Evolutionary conservation across 1,139 yeast genomes (phyloP).

Genomic region (Arxiozyma slooffiae): DNA sequence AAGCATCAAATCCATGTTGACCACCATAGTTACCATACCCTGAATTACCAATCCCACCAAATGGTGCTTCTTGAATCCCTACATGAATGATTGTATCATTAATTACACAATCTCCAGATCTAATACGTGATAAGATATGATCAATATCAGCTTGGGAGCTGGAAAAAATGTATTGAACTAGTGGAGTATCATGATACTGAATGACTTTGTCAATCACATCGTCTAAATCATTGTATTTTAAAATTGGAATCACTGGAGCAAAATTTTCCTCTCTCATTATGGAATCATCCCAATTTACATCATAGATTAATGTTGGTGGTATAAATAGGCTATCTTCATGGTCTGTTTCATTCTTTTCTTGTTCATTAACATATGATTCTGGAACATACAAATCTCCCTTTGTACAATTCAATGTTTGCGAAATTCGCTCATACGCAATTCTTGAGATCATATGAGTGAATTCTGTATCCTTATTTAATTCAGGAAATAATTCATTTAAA

Average conservation of each 20-base stretch:
- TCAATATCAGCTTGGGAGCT: conserved; percentile 44
- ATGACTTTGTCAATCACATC: conserved; percentile 43
- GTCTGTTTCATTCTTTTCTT: conserved; percentile 36
- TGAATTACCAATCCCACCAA: conserved; percentile 84
- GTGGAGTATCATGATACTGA: conserved; percentile 66
- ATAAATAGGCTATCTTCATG: conserved; percentile 40
- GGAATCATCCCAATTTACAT: conserved; percentile 56
- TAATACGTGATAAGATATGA: conserved; percentile 41
- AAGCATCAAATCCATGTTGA: conserved; percentile 54
- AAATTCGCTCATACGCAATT: conserved; percentile 46
- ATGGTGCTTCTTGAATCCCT: conserved; percentile 64
- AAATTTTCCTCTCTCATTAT: conserved; percentile 71
- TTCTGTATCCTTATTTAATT: conserved; percentile 30
- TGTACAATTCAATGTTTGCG: conserved; percentile 39
- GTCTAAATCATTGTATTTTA: conserved; percentile 44
- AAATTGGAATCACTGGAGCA: conserved; percentile 76
- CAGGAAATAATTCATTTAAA: conserved; percentile 41
- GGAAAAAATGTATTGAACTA: conserved; percentile 72
- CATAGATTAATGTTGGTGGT: conserved; percentile 64
- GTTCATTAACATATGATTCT: conserved; percentile 6
- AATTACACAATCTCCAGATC: conserved; percentile 67
- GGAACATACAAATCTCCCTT: conserved; percentile 37
- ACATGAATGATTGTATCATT: conserved; percentile 72
- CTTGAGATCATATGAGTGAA: conserved; percentile 59
- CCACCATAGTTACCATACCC: conserved; percentile 86